phyloP scores from a whole-genome alignment of 139 green algal genomes.

The Coelastrella sp. region DNA sequence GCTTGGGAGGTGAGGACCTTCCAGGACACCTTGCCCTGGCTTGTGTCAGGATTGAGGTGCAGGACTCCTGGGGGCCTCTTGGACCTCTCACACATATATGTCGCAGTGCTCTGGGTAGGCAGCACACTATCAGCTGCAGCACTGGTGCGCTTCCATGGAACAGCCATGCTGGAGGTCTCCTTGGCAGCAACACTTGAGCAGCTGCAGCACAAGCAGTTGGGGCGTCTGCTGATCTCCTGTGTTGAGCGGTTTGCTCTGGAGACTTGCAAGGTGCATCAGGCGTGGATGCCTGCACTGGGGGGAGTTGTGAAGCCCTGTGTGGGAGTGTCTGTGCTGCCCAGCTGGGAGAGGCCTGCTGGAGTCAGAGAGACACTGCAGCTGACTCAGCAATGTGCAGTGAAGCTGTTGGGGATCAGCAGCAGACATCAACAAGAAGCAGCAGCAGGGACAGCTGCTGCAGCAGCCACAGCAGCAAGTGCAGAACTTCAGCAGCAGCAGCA shows the following conservation, averaged over 20 bases:
- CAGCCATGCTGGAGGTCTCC: constrained; percentile 17
- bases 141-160: constrained; percentile 28
- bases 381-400: neutral
- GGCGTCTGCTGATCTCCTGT: constrained; percentile 6
- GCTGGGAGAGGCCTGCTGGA: neutral
- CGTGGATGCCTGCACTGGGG: constrained; percentile 7
- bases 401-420: constrained; percentile 20
- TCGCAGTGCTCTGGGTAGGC: constrained; percentile 40
- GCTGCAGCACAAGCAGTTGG: constrained; percentile 33
- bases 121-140: constrained; percentile 1
- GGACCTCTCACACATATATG: constrained; percentile 27
- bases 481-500: neutral
- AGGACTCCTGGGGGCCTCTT: constrained; percentile 8
- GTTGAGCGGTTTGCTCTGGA: constrained; percentile 34
- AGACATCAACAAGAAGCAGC: neutral
- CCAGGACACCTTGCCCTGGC: constrained; percentile 15
- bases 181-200: constrained; percentile 2
- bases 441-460: neutral
- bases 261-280: neutral
- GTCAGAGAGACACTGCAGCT: neutral
- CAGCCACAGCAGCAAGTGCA: constrained; percentile 6
- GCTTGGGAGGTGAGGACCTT: constrained; percentile 26
- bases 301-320: constrained; percentile 15
- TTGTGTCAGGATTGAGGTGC: constrained; percentile 8
- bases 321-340: constrained; percentile 10